A percentile compares a stretch with the other conserved stretches of the same genome.
These are phyloP conservation scores for Suillus subaureus DNA, from an alignment of 768 basidiomycete species.

Conservation along the genomic window DNA sequence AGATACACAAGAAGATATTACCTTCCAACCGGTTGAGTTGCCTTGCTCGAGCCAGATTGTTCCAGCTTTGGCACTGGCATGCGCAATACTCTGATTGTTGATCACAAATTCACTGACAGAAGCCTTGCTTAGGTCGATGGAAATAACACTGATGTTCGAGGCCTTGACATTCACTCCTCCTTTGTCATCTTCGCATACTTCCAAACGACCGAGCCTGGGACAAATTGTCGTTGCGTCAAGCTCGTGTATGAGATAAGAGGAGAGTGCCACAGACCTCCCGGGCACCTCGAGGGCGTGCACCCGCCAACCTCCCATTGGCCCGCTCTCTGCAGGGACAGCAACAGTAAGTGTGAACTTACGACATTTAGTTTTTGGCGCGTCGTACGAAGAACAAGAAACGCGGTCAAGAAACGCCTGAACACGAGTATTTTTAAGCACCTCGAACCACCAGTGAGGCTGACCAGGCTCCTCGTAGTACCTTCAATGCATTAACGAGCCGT, in stretches of 20 bases:
- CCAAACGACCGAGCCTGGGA: constrained; percentile 8
- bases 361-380: neutral
- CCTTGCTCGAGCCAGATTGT: constrained; percentile 17
- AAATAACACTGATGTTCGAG: constrained; percentile 29
- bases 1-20: neutral
- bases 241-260: neutral
- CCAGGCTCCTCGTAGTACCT: constrained; percentile 67
- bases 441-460: constrained; percentile 71
- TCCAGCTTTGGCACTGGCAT: neutral
- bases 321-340: constrained; percentile 66
- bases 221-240: neutral
- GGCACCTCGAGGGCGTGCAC: constrained; percentile 61
- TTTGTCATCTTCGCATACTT: constrained; percentile 4
- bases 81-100: constrained; percentile 14
- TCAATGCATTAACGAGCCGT: neutral
- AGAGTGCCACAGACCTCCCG: constrained; percentile 55
- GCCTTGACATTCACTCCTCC: constrained; percentile 20
- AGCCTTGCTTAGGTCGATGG: constrained; percentile 14
- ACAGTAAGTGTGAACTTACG: constrained; percentile 70
- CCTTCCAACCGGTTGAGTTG: constrained; percentile 4
- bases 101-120: constrained; percentile 14
- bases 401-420: constrained; percentile 60
- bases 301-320: constrained; percentile 70
- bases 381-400: constrained; percentile 16
- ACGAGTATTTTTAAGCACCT: constrained; percentile 53